Evolutionary conservation across 23 red algal species (phyloP).

Genomic region (Pyropia yezoensis): DNA sequence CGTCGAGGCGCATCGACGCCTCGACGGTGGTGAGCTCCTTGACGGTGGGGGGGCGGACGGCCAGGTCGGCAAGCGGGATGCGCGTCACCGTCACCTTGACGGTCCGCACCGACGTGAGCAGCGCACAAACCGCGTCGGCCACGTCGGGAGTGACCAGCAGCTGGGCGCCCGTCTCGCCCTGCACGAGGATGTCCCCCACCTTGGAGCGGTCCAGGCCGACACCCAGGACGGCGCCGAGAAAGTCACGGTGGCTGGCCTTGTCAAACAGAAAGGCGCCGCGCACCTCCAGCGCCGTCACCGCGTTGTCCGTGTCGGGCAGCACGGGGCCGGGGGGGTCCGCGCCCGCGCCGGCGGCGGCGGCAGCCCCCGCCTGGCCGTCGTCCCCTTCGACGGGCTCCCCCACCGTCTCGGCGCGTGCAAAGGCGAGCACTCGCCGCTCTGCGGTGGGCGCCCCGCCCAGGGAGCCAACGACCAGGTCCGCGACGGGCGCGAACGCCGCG

Average conservation of each 20-base stretch:
- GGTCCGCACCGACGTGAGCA: conserved; percentile 14
- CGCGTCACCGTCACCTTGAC: conserved; percentile 9
- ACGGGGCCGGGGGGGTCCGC: background rate
- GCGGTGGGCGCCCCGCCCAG: conserved; percentile 53
- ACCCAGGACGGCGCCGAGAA: conserved; percentile 60
- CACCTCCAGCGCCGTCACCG: conserved; percentile 16
- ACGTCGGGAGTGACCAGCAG: conserved; percentile 23
- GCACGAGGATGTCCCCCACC: conserved; percentile 65
- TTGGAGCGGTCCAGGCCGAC: conserved; percentile 27
- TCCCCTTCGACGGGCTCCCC: conserved; percentile 1
- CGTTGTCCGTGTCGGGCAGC: background rate
- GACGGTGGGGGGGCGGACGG: conserved; percentile 11
- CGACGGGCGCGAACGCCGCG: conserved; percentile 6
- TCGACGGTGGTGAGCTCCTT: conserved; percentile 60
- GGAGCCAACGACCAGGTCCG: conserved; percentile 5
- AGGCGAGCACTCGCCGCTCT: conserved; percentile 36
- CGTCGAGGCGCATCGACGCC: conserved; percentile 68
- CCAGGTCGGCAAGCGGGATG: conserved; percentile 19
- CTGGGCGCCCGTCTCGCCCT: conserved; percentile 55
- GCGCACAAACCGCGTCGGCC: conserved; percentile 12
- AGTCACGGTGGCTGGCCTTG: conserved; percentile 37
- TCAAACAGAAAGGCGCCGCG: conserved; percentile 47
- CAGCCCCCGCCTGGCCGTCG: background rate
- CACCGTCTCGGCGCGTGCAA: conserved; percentile 15
- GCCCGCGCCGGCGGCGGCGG: background rate